phyloP scores from a whole-genome alignment of 192 early-diverging fungal genomes.

The Linnemannia exigua region DNA sequence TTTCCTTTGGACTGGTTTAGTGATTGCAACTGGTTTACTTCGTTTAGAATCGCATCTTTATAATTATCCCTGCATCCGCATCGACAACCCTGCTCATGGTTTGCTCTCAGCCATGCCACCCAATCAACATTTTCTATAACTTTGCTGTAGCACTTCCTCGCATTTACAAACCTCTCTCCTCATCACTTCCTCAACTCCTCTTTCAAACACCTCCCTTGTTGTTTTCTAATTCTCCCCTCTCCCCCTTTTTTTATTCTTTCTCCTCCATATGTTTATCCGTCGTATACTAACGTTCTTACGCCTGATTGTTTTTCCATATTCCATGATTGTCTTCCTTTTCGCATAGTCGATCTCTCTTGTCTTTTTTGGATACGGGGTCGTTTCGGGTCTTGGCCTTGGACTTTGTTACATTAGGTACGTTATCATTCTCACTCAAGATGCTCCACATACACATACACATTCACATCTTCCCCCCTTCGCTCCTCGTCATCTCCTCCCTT shows the following conservation, averaged over 20 bases:
- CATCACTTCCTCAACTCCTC: not conserved
- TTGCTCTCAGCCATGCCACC: no score
- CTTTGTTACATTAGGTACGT: slow-evolving; percentile 68
- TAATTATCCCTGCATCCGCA: not conserved
- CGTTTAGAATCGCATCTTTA: not conserved
- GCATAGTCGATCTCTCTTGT: slow-evolving; percentile 63
- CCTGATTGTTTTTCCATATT: not conserved
- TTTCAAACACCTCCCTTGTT: not conserved
- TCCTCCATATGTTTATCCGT: not conserved
- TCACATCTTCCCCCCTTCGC: not conserved
- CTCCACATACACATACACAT: not conserved
- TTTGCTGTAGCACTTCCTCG: no score
- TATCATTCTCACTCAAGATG: not conserved
- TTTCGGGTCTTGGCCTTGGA: slow-evolving; percentile 74
- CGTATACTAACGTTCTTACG: not conserved
- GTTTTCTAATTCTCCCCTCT: not conserved
- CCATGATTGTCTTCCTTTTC: not conserved
- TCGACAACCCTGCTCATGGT: not conserved
- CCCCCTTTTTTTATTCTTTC: no score
- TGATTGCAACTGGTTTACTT: not conserved
- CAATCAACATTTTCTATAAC: not conserved
- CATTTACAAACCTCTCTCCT: no score
- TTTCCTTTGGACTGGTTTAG: not conserved
- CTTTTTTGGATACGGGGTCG: slow-evolving; percentile 75
- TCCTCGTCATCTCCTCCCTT: not conserved